Percentiles rank a stretch among this genome's conserved stretches.
These are phyloP conservation scores for Hevea brasiliensis DNA, from an alignment of 345 rosid species.

Conservation along the genomic window DNA sequence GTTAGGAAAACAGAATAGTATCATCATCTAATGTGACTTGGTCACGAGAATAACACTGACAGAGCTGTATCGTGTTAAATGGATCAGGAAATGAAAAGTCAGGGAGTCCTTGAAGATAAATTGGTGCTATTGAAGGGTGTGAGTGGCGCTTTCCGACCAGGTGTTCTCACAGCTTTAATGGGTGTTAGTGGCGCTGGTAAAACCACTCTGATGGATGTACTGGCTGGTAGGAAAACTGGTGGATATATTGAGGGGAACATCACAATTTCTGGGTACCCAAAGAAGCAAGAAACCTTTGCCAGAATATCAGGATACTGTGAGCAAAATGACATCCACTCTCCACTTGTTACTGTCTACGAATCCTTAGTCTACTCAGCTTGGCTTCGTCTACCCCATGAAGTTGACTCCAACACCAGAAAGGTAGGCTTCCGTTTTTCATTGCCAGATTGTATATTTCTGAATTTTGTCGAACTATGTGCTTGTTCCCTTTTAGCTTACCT, in stretches of 20 bases:
- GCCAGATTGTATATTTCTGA: background rate
- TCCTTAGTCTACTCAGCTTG: conserved; percentile 72
- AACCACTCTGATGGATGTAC: conserved; percentile 80
- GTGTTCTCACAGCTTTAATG: conserved; percentile 76
- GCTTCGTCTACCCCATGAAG: conserved; percentile 54
- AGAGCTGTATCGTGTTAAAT: background rate
- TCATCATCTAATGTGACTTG: background rate
- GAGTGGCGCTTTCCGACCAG: conserved; percentile 78
- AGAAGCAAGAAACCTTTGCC: conserved; percentile 77
- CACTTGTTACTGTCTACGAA: conserved; percentile 67
- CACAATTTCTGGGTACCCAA: conserved; percentile 65
- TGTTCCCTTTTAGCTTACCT: too few relatives aligned
- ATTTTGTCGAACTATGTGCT: background rate
- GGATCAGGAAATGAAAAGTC: conserved; percentile 51
- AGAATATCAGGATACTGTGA: conserved; percentile 75
- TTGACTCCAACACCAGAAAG: conserved; percentile 50
- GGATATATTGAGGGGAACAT: conserved; percentile 68
- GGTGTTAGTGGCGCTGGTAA: conserved; percentile 79
- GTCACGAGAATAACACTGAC: background rate
- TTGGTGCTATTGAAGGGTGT: conserved; percentile 65
- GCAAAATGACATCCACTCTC: conserved; percentile 73
- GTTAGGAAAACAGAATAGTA: background rate
- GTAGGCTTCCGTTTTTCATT: conserved; percentile 15
- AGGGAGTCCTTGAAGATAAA: conserved; percentile 53
- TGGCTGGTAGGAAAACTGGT: conserved; percentile 81